Evolutionary conservation across 176 grass and related monocot genomes (phyloP).

Genomic region (Aegilops speltoides): DNA sequence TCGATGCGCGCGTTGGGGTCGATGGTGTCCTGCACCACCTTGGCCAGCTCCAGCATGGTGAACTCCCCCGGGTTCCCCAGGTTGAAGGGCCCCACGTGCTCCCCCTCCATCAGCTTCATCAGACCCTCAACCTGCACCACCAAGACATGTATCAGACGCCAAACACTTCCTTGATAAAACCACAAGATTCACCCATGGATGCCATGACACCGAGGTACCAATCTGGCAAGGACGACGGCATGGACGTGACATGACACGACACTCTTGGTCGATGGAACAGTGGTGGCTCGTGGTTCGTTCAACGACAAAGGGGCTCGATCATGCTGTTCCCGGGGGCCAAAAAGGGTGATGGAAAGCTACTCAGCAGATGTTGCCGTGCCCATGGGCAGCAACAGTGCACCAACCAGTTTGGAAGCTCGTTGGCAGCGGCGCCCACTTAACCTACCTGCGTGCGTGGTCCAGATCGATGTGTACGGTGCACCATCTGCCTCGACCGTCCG

Average conservation of each 20-base stretch:
- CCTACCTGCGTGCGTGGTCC: background rate
- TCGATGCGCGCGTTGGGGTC: slow-evolving; percentile 68
- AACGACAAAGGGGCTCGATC: background rate
- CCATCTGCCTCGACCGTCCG: background rate
- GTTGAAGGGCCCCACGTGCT: slow-evolving; percentile 83
- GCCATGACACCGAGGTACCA: background rate
- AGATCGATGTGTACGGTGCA: background rate
- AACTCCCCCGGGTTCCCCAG: slow-evolving; percentile 87
- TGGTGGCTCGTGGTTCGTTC: background rate
- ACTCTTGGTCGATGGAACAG: background rate
- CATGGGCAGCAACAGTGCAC: slow-evolving; percentile 14
- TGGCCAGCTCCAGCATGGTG: slow-evolving; percentile 90
- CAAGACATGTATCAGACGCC: background rate
- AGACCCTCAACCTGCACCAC: slow-evolving; percentile 63
- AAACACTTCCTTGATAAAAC: background rate
- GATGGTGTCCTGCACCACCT: slow-evolving; percentile 91
- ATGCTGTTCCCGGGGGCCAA: background rate
- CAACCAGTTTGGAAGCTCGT: background rate
- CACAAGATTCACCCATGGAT: background rate
- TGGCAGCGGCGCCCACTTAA: too few relatives aligned
- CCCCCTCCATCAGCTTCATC: slow-evolving; percentile 90
- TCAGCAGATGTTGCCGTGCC: too few relatives aligned
- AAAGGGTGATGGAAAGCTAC: background rate
- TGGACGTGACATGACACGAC: background rate
- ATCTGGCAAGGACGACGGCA: background rate